These are phyloP conservation scores for Albatrellus sp. DNA, from an alignment of 1,284 basidiomycete species.

Conservation along the genomic window DNA sequence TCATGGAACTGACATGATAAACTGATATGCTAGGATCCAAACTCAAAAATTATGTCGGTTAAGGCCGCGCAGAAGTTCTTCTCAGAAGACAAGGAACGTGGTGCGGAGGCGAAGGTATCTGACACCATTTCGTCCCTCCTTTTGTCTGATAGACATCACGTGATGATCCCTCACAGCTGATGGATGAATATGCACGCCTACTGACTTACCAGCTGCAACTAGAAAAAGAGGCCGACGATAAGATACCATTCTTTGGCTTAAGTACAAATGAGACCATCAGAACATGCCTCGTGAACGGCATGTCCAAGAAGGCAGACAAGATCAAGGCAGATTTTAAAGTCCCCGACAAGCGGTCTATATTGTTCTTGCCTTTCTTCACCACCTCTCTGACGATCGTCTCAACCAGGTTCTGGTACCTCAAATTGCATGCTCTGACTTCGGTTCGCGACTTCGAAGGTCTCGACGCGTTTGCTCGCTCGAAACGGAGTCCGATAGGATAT, in stretches of 20 bases:
- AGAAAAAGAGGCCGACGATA: slow-evolving; percentile 76
- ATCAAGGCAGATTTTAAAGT: slow-evolving; percentile 82
- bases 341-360: slow-evolving; percentile 68
- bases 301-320: slow-evolving; percentile 80
- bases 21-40: slow-evolving; percentile 40
- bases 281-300: slow-evolving; percentile 61
- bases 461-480: slow-evolving; percentile 74
- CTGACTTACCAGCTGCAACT: slow-evolving; percentile 75
- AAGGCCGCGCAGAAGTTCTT: slow-evolving; percentile 86
- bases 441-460: slow-evolving; percentile 75
- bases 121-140: background rate
- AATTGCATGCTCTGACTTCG: slow-evolving; percentile 72
- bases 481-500: slow-evolving; percentile 90
- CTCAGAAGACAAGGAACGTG: slow-evolving; percentile 83
- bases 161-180: slow-evolving; percentile 44
- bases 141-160: background rate
- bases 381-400: slow-evolving; percentile 4
- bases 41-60: slow-evolving; percentile 58
- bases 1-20: background rate
- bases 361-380: background rate
- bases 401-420: slow-evolving; percentile 85
- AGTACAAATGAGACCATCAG: slow-evolving; percentile 80
- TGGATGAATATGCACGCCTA: slow-evolving; percentile 76
- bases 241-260: slow-evolving; percentile 64
- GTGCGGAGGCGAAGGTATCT: slow-evolving; percentile 80